These are phyloP conservation scores for Pythium graminicola DNA, from an alignment of 352 stramenopile genomes.

Conservation along the genomic window DNA sequence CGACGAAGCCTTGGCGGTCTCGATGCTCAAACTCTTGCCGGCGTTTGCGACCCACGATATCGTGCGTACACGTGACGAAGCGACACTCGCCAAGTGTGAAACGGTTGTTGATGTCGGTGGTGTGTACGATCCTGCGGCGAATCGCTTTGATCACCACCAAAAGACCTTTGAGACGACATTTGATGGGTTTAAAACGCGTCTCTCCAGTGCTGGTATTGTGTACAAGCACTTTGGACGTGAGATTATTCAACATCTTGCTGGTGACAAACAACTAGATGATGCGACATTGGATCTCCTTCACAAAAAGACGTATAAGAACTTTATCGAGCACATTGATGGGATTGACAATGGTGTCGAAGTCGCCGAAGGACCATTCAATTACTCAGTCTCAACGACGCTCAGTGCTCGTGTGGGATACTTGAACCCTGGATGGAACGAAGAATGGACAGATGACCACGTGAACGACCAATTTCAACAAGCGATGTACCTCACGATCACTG, in stretches of 20 bases:
- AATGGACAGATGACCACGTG: slow-evolving; percentile 56
- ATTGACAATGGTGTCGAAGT: slow-evolving; percentile 98
- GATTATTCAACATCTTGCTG: slow-evolving; percentile 84
- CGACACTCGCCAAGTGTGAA: slow-evolving; percentile 89
- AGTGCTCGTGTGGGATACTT: slow-evolving; percentile 87
- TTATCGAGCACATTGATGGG: slow-evolving; percentile 98
- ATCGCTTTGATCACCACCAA: slow-evolving; percentile 98
- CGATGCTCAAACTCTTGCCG: slow-evolving; percentile 93
- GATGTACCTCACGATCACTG: slow-evolving; percentile 91
- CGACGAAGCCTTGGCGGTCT: slow-evolving; percentile 97
- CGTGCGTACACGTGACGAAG: slow-evolving; percentile 85
- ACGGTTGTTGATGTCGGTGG: slow-evolving; percentile 97
- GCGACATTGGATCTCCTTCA: slow-evolving; percentile 80
- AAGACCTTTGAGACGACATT: slow-evolving; percentile 87
- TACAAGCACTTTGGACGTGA: slow-evolving; percentile 98
- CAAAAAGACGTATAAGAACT: slow-evolving; percentile 93
- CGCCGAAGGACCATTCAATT: slow-evolving; percentile 49
- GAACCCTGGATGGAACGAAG: slow-evolving; percentile 97
- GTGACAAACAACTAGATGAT: slow-evolving; percentile 42
- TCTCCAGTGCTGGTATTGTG: slow-evolving; percentile 95
- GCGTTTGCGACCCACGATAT: slow-evolving; percentile 81
- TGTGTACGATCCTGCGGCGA: slow-evolving; percentile 85
- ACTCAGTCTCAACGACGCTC: slow-evolving; percentile 69
- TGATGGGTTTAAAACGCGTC: slow-evolving; percentile 68
- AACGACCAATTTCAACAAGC: slow-evolving; percentile 94